A percentile compares a stretch with the other conserved stretches of the same genome.
phyloP scores from a whole-genome alignment of 129 eudicot species.

The Arctium minus region DNA sequence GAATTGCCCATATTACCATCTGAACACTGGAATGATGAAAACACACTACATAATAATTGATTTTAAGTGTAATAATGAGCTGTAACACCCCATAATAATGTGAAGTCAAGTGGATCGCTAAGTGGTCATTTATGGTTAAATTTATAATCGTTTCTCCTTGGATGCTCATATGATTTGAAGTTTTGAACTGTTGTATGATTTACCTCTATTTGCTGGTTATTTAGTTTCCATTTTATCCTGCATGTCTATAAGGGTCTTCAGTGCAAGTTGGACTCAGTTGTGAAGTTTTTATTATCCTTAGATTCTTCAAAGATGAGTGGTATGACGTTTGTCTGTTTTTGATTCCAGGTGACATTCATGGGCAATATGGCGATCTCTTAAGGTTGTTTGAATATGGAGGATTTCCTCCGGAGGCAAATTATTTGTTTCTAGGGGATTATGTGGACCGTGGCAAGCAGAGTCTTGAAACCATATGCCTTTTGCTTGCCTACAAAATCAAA shows the following conservation, averaged over 20 bases:
- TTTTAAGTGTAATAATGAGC: no score
- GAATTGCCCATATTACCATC: no score
- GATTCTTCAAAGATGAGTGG: neutral
- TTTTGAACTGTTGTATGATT: neutral
- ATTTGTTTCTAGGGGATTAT: conserved; percentile 71
- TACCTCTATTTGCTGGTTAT: neutral
- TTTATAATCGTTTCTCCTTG: neutral
- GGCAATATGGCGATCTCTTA: conserved; percentile 74
- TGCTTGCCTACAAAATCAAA: conserved; percentile 74
- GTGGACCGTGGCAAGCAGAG: conserved; percentile 88
- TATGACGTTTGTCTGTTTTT: conserved; percentile 1
- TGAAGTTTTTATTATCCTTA: neutral
- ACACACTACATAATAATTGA: neutral
- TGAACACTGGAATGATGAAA: no score
- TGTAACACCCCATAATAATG: neutral
- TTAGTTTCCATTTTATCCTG: neutral
- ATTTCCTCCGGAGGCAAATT: conserved; percentile 72
- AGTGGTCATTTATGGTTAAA: neutral
- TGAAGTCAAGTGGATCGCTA: neutral
- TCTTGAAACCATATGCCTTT: conserved; percentile 71
- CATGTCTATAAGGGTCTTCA: neutral
- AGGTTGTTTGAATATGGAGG: conserved; percentile 81
- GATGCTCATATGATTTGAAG: neutral
- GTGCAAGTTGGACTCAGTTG: neutral
- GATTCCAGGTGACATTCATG: conserved; percentile 73